Conservation (phyloP, 2,329 filamentous ascomycete genomes). For the Colletotrichum chrysophilum region DNA sequence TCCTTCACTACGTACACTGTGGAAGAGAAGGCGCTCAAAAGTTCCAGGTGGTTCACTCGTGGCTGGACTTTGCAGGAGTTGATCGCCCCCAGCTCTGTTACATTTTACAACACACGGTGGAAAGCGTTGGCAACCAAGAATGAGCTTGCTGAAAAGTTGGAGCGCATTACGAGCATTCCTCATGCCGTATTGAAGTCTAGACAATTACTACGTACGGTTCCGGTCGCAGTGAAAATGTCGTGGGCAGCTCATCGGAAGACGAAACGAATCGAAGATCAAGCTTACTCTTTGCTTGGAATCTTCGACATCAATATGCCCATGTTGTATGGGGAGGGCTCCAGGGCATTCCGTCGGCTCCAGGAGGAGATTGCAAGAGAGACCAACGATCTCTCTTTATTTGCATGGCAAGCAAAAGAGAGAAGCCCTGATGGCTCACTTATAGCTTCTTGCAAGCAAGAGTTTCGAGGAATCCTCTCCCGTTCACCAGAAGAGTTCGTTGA, state of each 20-base stretch:
- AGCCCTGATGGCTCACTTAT: no score
- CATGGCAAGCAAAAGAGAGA: not conserved
- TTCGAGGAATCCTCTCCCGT: not conserved
- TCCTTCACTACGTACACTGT: no score
- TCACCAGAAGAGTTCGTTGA: no score
- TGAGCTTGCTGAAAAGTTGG: not conserved
- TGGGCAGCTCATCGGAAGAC: conserved; percentile 29
- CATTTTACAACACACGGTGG: not conserved
- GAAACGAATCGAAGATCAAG: conserved; percentile 26
- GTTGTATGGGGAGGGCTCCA: conserved; percentile 29
- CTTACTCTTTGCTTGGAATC: conserved; percentile 29
- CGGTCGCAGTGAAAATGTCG: conserved; percentile 25
- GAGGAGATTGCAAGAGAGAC: not conserved
- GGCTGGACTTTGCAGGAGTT: not conserved
- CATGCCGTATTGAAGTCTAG: not conserved
- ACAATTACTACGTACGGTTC: not conserved
- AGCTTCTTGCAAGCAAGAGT: not conserved
- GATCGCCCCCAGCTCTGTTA: not conserved
- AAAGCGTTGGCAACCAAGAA: not conserved
- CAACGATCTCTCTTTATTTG: not conserved
- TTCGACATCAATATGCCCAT: conserved; percentile 30
- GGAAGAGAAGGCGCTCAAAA: not conserved
- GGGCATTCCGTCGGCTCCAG: conserved; percentile 25
- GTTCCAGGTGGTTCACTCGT: not conserved
- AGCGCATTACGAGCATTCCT: not conserved